Conservation (phyloP, 83 land plant genomes). For the Picea abies region DNA sequence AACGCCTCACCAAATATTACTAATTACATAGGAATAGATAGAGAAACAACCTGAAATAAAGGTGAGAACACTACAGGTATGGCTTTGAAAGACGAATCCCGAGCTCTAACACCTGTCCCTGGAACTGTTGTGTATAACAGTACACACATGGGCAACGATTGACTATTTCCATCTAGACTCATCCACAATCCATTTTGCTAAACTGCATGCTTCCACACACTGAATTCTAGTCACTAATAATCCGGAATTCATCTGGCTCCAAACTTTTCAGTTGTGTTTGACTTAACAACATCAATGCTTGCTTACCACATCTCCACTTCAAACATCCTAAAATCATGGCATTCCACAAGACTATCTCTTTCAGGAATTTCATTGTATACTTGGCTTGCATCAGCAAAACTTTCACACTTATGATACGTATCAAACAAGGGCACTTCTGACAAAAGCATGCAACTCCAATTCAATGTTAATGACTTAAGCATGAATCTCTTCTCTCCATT, state of each 20-base stretch:
- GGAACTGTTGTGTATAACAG: not conserved
- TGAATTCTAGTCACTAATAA: not conserved
- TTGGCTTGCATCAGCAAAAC: conserved; percentile 9
- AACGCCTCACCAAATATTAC: too few relatives aligned
- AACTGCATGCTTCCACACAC: not conserved
- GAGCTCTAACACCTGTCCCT: not conserved
- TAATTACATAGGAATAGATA: not conserved
- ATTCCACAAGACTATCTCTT: conserved; percentile 18
- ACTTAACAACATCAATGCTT: too few relatives aligned
- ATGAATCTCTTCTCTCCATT: conserved; percentile 13
- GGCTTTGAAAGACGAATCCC: too few relatives aligned
- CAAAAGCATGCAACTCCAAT: conserved; percentile 16
- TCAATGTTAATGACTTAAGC: conserved; percentile 9
- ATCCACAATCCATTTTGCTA: not conserved
- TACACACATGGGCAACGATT: too few relatives aligned
- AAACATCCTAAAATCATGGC: conserved; percentile 20
- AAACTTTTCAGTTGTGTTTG: not conserved
- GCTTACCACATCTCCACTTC: too few relatives aligned
- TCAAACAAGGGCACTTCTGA: conserved; percentile 25
- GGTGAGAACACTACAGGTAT: too few relatives aligned
- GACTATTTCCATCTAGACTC: not conserved
- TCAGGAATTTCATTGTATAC: too few relatives aligned
- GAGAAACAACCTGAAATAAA: not conserved
- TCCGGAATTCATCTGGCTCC: not conserved
- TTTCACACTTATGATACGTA: conserved; percentile 22